Conservation (phyloP, 495 filamentous ascomycete species). For the Neurospora terricola region DNA sequence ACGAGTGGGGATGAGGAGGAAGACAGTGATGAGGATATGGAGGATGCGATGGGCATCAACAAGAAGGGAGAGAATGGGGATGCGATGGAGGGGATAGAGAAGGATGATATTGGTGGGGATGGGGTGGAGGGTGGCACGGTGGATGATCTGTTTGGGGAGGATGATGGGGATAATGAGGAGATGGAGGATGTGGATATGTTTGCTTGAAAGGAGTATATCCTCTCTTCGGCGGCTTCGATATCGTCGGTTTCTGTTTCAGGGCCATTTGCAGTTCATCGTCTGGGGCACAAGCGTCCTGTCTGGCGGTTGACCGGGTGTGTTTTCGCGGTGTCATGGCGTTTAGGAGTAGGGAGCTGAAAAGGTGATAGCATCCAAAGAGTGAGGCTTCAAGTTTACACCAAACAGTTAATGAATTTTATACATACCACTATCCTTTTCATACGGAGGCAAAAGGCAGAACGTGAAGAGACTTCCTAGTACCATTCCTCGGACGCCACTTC, state of each 20-base stretch:
- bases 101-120: constrained; percentile 38
- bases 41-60: constrained; percentile 24
- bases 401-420: not conserved
- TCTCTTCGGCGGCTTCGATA: not conserved
- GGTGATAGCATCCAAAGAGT: not conserved
- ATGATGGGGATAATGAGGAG: constrained; percentile 25
- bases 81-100: constrained; percentile 19
- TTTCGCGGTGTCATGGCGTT: not conserved
- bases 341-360: not conserved
- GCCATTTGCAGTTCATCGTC: not conserved
- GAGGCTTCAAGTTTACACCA: not conserved
- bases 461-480: not conserved
- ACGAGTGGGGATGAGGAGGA: constrained; percentile 46
- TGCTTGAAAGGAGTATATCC: not conserved
- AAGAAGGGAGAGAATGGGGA: constrained; percentile 14
- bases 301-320: not conserved
- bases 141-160: constrained; percentile 11
- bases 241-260: not conserved
- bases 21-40: constrained; percentile 25
- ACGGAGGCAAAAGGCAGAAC: not conserved
- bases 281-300: not conserved
- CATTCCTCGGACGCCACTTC: not conserved
- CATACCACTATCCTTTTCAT: too few relatives aligned
- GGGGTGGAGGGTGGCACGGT: constrained; percentile 26
- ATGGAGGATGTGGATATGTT: constrained; percentile 37